Base-by-base conservation (phyloP, 495 filamentous ascomycete genomes). In the Xylaria sp. region DNA sequence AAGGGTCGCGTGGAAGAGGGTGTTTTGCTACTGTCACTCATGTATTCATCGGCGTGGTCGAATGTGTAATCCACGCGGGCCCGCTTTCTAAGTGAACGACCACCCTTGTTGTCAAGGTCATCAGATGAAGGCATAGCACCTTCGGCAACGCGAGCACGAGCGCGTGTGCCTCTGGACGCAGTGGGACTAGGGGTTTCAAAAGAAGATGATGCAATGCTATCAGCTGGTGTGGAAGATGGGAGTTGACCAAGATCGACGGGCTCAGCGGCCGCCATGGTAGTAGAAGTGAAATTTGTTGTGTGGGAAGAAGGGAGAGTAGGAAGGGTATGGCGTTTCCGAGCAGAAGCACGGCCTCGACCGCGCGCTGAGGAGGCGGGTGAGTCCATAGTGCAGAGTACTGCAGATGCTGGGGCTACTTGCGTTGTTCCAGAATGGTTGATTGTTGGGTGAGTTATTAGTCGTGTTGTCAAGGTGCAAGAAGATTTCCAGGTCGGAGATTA, bases 51-150 rank as follows among this genome's bases (percentile, higher is more conserved):
- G 33, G 80, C 76, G 31, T 81, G 78, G 61, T 83, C 82, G 37
- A 83, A 80, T 12, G 80, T 81, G 69, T 85, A 86, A 58, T 86
- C 82, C 24, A 85, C 76, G 40, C 81, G 82, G 24, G 81, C 72
- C 26, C 84, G 80, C 73, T 82, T 85, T 70, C 84, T 75, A 7
- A 86, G 77, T 0, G 82, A 84, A 71, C 84, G 84, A n/a, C 84
- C 84, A 43, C 83, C 83, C 64, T 80, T 80, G 65, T 78, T 84
- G 35, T 80, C 78, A 61, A 74, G 70, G 48, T 77, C 81, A 61
- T 79, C 75, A 14, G 79, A 77, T 17, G 73, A 70, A 43, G 69
- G 71, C 48, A 59, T 71, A n/a, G 74, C 75, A 26, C 75, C 72
- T 5, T 79, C 69, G 15, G 70, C 64, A 65, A 81, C 79, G 59